phyloP scores from a whole-genome alignment of 768 basidiomycete species.

The Chlorophyllum brunneum region DNA sequence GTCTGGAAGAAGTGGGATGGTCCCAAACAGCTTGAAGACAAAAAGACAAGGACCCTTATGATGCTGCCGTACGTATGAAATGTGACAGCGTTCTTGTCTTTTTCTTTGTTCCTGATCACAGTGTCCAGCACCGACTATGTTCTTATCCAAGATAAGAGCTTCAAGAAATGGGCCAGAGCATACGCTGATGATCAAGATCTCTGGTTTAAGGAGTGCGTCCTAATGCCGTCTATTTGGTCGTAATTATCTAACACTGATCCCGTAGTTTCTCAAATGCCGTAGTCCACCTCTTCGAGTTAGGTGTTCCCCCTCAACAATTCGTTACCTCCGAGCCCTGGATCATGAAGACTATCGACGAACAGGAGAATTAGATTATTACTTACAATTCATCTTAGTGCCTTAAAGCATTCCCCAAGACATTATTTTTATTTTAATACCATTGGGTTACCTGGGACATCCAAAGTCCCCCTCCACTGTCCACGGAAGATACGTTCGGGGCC shows the following conservation, averaged over 20 bases:
- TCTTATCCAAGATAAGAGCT: conserved; percentile 84
- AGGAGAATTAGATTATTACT: conserved; percentile 19
- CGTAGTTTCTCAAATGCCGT: conserved; percentile 80
- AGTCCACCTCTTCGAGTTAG: conserved; percentile 84
- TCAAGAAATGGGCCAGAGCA: conserved; percentile 83
- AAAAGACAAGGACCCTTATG: conserved; percentile 85
- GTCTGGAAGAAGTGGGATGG: conserved; percentile 95
- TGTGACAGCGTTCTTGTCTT: not conserved
- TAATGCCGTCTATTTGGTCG: not conserved
- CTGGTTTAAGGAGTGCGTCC: conserved; percentile 90
- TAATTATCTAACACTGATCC: not conserved
- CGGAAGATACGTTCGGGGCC: no score
- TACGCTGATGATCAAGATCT: conserved; percentile 83
- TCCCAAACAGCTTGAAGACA: conserved; percentile 92
- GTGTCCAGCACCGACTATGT: conserved; percentile 78
- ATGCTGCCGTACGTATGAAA: conserved; percentile 78
- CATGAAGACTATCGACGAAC: conserved; percentile 55
- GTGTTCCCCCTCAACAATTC: conserved; percentile 83
- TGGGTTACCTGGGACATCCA: no score
- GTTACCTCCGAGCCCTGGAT: conserved; percentile 70
- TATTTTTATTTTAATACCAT: no score
- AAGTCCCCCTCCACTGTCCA: no score
- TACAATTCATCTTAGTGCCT: not conserved
- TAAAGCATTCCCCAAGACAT: no score
- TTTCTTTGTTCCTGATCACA: not conserved